Base-by-base conservation (phyloP, 1,284 basidiomycete species). In the Trichosporon ovoides region DNA sequence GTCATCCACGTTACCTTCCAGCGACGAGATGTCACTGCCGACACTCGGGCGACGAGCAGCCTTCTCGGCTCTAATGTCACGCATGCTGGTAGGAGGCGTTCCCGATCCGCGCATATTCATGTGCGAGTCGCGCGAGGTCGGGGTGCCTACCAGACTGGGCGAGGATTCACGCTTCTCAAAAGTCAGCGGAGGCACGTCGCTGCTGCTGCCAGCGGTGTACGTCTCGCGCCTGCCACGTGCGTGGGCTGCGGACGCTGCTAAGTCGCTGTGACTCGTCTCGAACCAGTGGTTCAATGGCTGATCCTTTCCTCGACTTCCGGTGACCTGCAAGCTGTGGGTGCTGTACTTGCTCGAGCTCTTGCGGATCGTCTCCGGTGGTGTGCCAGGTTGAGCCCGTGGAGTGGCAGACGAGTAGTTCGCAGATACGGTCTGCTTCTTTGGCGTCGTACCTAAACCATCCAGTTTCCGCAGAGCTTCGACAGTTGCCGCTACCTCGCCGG, bases 381-480 rank as follows among this genome's bases (percentile, higher is more conserved):
- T 90, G 3, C 82, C 83, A 35, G 89, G 87, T 72, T 88, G 90
- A 28, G 53, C 18, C 38, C 53, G 48, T 20, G 53, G 37, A 33
- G 61, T 46, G n/a, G 40, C n/a, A 38, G 54, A 9, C 28, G 28
- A 31, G 28, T 31, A 37, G 19, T 22, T 53, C 18, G 33, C 31
- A 5, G 38, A 33, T 11, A 28, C 7, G n/a, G n/a, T 67, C 35
- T 67, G 59, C 59, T 68, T 70, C 18, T 85, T 83, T 38, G 82
- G 85, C 66, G 89, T 91, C 7, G 84, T 85, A 3, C 85, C 84
- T 13, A 98, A 76, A 1, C 95, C 95, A 69, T 98, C 96, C 22
- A 98, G 79, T 77, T 96, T 96, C 56, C 94, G 85, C 52, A 98
- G 81, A 4, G 91, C 91, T 70, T 96, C 92, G 3, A 86, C 88